A percentile compares a stretch with the other conserved stretches of the same genome.
These are phyloP conservation scores for Stramenopiles sp. DNA, from an alignment of 352 stramenopile genomes.

Conservation along the genomic window DNA sequence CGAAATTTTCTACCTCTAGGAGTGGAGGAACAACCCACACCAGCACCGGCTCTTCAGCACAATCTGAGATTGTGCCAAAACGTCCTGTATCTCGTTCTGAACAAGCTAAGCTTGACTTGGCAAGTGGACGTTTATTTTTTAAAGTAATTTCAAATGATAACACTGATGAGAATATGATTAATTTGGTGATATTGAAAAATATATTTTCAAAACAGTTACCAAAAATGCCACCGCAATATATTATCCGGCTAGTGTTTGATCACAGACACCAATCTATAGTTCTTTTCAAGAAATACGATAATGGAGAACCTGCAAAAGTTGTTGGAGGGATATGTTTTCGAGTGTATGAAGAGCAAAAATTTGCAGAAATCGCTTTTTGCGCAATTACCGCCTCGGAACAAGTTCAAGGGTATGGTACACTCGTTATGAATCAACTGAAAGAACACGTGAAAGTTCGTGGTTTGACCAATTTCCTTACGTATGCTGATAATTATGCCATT, in stretches of 20 bases:
- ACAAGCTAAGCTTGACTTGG: too few relatives aligned
- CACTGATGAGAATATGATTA: conserved; percentile 34
- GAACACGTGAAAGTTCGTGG: conserved; percentile 21
- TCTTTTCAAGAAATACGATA: conserved; percentile 54
- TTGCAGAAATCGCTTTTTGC: conserved; percentile 98
- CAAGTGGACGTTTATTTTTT: too few relatives aligned
- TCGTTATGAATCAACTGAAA: conserved; percentile 97
- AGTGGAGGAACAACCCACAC: too few relatives aligned
- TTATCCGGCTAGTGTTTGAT: conserved; percentile 91
- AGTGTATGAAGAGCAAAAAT: conserved; percentile 54
- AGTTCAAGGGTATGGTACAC: conserved; percentile 65
- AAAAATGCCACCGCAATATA: conserved; percentile 98
- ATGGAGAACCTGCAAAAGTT: too few relatives aligned
- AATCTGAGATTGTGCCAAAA: too few relatives aligned
- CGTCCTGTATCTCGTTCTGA: too few relatives aligned
- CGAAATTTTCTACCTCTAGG: too few relatives aligned
- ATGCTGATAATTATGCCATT: conserved; percentile 91
- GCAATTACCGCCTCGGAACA: conserved; percentile 80
- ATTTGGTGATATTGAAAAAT: conserved; percentile 79
- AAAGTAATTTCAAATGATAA: conserved; percentile 50
- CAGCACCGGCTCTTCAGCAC: too few relatives aligned
- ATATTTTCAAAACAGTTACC: conserved; percentile 85
- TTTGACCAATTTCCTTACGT: conserved; percentile 84
- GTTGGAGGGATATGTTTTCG: conserved; percentile 93
- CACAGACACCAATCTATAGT: conserved; percentile 49